phyloP scores from a whole-genome alignment of 2,329 filamentous ascomycete species.

The Penicillium sp. region DNA sequence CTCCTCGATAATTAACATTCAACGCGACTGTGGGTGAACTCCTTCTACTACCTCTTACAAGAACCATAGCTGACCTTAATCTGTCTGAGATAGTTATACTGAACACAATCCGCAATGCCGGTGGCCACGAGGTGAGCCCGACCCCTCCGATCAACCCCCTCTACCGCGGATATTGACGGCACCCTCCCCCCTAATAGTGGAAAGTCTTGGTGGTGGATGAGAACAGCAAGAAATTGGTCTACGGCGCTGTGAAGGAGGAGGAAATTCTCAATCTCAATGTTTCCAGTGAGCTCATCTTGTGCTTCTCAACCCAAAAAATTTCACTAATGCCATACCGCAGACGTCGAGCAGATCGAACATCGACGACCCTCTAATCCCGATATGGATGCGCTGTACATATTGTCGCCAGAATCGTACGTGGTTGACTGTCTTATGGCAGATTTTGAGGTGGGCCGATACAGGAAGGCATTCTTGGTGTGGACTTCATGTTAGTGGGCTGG shows the following conservation, averaged over 20 bases:
- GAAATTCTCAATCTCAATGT: conserved; percentile 96
- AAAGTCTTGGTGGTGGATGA: conserved; percentile 93
- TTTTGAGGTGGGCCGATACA: conserved; percentile 79
- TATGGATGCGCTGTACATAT: conserved; percentile 92
- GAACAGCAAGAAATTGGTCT: conserved; percentile 76
- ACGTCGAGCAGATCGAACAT: conserved; percentile 92
- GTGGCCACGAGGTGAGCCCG: conserved; percentile 69
- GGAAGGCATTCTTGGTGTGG: conserved; percentile 79
- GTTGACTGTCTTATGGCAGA: conserved; percentile 94
- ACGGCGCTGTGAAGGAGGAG: conserved; percentile 91
- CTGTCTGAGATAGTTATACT: conserved; percentile 60
- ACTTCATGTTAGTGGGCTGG: conserved; percentile 57
- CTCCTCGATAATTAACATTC: conserved; percentile 78
- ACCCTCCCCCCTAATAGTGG: conserved; percentile 62
- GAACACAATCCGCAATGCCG: conserved; percentile 71
- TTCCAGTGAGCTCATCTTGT: conserved; percentile 65
- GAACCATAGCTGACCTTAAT: conserved; percentile 11
- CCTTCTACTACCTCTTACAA: neutral
- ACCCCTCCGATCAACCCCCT: conserved; percentile 23
- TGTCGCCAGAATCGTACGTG: conserved; percentile 81
- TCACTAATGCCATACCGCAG: conserved; percentile 37
- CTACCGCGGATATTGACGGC: conserved; percentile 29
- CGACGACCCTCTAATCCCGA: conserved; percentile 76
- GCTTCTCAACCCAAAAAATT: neutral
- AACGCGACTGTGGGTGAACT: conserved; percentile 65